phyloP scores from a whole-genome alignment of 2,329 filamentous ascomycete genomes.

The Penicillium oxalicum region DNA sequence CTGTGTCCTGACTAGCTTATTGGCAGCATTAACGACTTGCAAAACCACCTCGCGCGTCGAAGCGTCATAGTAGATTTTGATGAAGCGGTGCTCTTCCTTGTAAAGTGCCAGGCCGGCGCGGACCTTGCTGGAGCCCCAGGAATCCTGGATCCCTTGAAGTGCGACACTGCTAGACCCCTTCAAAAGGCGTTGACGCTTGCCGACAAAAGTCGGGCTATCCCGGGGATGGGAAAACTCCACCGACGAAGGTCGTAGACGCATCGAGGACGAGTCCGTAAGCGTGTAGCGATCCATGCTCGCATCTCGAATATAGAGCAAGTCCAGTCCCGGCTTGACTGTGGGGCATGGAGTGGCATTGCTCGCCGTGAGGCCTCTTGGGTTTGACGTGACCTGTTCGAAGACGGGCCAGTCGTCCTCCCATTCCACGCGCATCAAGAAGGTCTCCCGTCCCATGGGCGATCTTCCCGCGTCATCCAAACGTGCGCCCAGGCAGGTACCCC shows the following conservation, averaged over 20 bases:
- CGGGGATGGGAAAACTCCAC: background rate
- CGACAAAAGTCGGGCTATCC: background rate
- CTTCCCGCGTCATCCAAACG: conserved; percentile 14
- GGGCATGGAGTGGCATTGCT: background rate
- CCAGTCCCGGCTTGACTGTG: background rate
- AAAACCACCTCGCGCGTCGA: background rate
- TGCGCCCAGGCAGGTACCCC: conserved; percentile 13
- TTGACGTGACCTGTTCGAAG: conserved; percentile 19
- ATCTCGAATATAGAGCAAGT: conserved; percentile 1
- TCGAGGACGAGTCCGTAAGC: background rate
- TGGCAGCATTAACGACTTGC: background rate
- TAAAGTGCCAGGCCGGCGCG: background rate
- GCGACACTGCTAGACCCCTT: background rate
- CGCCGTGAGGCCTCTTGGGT: conserved; percentile 3
- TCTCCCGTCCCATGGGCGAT: conserved; percentile 30
- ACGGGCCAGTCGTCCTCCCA: conserved; percentile 20
- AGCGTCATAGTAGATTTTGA: background rate
- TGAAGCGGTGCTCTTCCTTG: background rate
- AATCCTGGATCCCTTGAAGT: background rate
- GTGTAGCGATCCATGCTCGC: background rate
- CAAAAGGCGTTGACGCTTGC: background rate
- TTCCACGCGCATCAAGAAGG: conserved; percentile 23
- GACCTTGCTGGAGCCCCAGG: background rate
- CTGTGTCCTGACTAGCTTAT: background rate
- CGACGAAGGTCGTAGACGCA: background rate